Conservation (phyloP, 148 eudicot genomes). For the Dianthus caryophyllus region DNA sequence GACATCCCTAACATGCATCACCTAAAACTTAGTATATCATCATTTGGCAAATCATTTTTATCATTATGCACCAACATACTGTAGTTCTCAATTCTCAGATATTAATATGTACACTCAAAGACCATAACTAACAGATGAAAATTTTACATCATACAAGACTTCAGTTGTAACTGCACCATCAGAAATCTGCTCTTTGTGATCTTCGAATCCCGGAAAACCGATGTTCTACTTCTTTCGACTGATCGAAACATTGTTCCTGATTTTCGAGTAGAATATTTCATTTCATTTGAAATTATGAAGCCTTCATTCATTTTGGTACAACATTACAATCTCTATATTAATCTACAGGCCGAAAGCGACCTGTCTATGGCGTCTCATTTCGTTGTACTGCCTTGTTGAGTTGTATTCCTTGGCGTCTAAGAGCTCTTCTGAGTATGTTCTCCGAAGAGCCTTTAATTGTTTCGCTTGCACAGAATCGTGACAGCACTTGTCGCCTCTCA, state of each 20-base stretch:
- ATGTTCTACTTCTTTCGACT: background rate
- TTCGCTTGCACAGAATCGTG: conserved; percentile 10
- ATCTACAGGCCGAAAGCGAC: conserved; percentile 40
- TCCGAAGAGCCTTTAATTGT: conserved; percentile 32
- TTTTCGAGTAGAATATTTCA: background rate
- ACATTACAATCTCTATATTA: background rate
- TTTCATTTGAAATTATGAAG: background rate
- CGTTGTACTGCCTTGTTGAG: conserved; percentile 50
- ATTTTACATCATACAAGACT: background rate
- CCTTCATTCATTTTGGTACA: background rate
- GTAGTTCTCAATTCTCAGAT: too few species aligned
- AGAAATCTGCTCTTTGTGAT: background rate
- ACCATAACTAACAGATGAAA: background rate
- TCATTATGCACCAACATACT: too few species aligned
- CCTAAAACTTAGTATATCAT: too few species aligned
- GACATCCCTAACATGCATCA: too few species aligned
- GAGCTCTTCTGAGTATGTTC: conserved; percentile 69
- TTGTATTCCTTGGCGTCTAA: conserved; percentile 69
- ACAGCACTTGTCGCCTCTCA: conserved; percentile 40
- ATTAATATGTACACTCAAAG: background rate
- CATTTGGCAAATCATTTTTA: too few species aligned
- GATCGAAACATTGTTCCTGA: conserved; percentile 1
- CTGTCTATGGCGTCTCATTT: conserved; percentile 36
- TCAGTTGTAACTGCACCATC: background rate
- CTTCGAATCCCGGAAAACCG: background rate